A percentile compares a stretch with the other conserved stretches of the same genome.
Conservation (phyloP, 2,329 filamentous ascomycete genomes). For the Coleophoma cylindrospora region DNA sequence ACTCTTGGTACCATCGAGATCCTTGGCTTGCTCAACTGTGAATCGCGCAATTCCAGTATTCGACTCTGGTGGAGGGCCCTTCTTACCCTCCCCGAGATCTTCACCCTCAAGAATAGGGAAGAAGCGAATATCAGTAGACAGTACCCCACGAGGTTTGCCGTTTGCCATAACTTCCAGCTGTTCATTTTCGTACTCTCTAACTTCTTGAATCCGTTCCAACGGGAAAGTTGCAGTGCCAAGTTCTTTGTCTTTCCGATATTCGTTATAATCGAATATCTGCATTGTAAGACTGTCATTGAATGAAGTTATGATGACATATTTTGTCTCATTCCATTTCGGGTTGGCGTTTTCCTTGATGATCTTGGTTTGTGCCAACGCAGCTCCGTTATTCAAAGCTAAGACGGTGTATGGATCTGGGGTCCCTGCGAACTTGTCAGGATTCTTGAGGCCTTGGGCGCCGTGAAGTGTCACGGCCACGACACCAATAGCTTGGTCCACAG, state of each 20-base stretch:
- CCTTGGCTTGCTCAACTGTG: slow-evolving; percentile 92
- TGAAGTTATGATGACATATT: slow-evolving; percentile 91
- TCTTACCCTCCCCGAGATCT: slow-evolving; percentile 70
- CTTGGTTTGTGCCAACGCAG: slow-evolving; percentile 83
- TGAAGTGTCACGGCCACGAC: slow-evolving; percentile 90
- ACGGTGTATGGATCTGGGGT: slow-evolving; percentile 87
- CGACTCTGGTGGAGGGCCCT: slow-evolving; percentile 77
- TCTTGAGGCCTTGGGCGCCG: slow-evolving; percentile 88
- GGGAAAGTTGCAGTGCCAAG: slow-evolving; percentile 82
- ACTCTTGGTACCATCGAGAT: slow-evolving; percentile 88
- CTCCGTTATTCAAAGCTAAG: slow-evolving; percentile 78
- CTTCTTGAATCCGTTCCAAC: slow-evolving; percentile 74
- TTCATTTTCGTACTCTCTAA: slow-evolving; percentile 77
- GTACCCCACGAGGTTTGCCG: slow-evolving; percentile 75
- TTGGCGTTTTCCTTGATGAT: slow-evolving; percentile 77
- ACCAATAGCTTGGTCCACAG: slow-evolving; percentile 93
- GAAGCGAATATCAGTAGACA: slow-evolving; percentile 83
- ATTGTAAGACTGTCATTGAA: slow-evolving; percentile 85
- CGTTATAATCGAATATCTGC: slow-evolving; percentile 87
- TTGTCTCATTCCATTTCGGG: slow-evolving; percentile 93
- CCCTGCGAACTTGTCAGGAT: slow-evolving; percentile 87
- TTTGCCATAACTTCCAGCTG: slow-evolving; percentile 78
- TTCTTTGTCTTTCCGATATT: slow-evolving; percentile 94
- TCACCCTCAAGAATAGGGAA: slow-evolving; percentile 82
- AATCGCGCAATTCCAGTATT: slow-evolving; percentile 94